Evolutionary conservation across 2,329 filamentous ascomycete species (phyloP).

Genomic region (Diaporthe destruens): DNA sequence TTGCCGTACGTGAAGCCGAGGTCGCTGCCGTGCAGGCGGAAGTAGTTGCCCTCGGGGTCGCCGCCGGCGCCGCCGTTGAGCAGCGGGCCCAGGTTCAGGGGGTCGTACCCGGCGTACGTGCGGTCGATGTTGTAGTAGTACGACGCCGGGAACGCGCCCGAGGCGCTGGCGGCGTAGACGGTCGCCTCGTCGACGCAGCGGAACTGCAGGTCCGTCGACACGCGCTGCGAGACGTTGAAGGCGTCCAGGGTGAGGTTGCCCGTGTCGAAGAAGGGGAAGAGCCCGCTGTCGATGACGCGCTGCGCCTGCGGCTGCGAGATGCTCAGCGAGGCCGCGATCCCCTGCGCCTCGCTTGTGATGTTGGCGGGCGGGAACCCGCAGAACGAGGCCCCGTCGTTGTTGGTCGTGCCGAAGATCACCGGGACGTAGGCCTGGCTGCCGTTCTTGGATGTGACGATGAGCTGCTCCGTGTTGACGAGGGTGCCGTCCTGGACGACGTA

Average conservation of each 20-base stretch:
- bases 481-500: slow-evolving; percentile 67
- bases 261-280: slow-evolving; percentile 62
- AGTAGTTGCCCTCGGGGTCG: slow-evolving; percentile 36
- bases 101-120: slow-evolving; percentile 37
- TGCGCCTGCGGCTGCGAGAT: slow-evolving; percentile 59
- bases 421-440: slow-evolving; percentile 61
- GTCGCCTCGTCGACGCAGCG: slow-evolving; percentile 69
- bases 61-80: slow-evolving; percentile 31
- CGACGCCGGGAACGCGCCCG: slow-evolving; percentile 38
- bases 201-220: slow-evolving; percentile 67
- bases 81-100: slow-evolving; percentile 20
- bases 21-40: slow-evolving; percentile 38
- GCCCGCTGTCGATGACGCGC: slow-evolving; percentile 57
- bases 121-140: slow-evolving; percentile 38
- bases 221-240: slow-evolving; percentile 65
- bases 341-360: slow-evolving; percentile 56
- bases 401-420: slow-evolving; percentile 63
- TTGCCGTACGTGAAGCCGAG: slow-evolving; percentile 39
- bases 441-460: slow-evolving; percentile 58
- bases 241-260: slow-evolving; percentile 66
- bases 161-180: slow-evolving; percentile 56
- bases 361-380: slow-evolving; percentile 58
- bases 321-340: slow-evolving; percentile 58
- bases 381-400: slow-evolving; percentile 65
- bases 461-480: slow-evolving; percentile 62